Conservation (phyloP, 805 yeast species). For the Metschnikowia bowlesiae region DNA sequence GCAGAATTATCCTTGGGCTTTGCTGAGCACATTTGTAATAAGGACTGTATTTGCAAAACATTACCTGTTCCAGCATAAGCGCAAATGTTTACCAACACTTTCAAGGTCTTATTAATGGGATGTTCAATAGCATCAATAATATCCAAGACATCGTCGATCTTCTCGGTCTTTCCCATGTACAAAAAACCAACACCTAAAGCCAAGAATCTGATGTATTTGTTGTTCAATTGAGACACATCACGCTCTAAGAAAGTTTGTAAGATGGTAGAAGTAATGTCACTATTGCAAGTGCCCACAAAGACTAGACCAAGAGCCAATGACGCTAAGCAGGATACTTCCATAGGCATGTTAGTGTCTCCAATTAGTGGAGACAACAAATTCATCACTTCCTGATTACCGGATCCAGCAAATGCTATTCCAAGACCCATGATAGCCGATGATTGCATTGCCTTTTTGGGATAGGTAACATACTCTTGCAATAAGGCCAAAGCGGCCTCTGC, state of each 20-base stretch:
- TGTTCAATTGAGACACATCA: conserved; percentile 67
- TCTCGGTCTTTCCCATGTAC: conserved; percentile 91
- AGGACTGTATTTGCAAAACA: conserved; percentile 87
- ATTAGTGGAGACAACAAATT: conserved; percentile 77
- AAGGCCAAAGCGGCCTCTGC: conserved; percentile 88
- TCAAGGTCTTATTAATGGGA: conserved; percentile 84
- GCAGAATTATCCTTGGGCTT: conserved; percentile 54
- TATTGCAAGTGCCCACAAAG: conserved; percentile 93
- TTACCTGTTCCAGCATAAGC: conserved; percentile 98
- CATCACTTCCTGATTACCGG: conserved; percentile 78
- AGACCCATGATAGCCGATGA: conserved; percentile 85
- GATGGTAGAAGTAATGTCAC: conserved; percentile 89
- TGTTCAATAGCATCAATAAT: conserved; percentile 94
- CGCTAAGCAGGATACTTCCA: conserved; percentile 81
- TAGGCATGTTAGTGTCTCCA: conserved; percentile 65
- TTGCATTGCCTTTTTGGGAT: conserved; percentile 57
- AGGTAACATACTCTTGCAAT: conserved; percentile 75
- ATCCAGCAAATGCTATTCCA: conserved; percentile 93
- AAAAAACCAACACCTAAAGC: conserved; percentile 88
- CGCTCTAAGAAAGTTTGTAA: conserved; percentile 88
- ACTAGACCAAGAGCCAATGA: conserved; percentile 91
- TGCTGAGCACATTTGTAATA: conserved; percentile 85
- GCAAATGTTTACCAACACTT: conserved; percentile 84
- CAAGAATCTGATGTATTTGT: conserved; percentile 85
- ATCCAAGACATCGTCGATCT: conserved; percentile 89